Conservation (phyloP, 2,329 filamentous ascomycete species). For the Geosmithia putterillii region DNA sequence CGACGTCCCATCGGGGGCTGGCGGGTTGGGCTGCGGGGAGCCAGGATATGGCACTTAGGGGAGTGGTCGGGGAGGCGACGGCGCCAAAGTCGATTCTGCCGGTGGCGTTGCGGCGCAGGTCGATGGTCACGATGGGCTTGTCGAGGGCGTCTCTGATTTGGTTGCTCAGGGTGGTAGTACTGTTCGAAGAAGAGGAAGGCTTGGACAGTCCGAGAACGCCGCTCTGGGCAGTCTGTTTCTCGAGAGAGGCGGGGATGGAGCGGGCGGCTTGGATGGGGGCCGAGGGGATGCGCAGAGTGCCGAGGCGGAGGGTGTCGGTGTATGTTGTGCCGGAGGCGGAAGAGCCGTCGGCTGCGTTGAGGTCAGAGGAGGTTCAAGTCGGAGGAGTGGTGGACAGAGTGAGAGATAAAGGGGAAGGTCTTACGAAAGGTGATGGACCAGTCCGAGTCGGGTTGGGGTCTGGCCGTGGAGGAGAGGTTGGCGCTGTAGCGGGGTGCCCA, state of each 20-base stretch:
- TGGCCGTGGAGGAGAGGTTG: slow-evolving; percentile 29
- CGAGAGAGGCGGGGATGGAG: slow-evolving; percentile 27
- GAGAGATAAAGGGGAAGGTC: slow-evolving; percentile 29
- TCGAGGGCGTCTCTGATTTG: slow-evolving; percentile 32
- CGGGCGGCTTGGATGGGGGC: slow-evolving; percentile 37
- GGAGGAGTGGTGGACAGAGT: slow-evolving; percentile 29
- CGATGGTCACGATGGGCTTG: slow-evolving; percentile 32
- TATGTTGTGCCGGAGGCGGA: slow-evolving; percentile 35
- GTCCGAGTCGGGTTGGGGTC: slow-evolving; percentile 31
- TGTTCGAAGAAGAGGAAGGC: slow-evolving; percentile 27
- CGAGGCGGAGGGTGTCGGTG: slow-evolving; percentile 34
- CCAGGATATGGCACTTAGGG: slow-evolving; percentile 27
- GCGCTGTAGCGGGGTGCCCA: slow-evolving; percentile 29
- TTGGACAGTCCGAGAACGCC: slow-evolving; percentile 42
- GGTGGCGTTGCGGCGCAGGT: slow-evolving; percentile 32
- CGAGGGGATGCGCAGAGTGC: slow-evolving; percentile 26
- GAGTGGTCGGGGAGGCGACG: slow-evolving; percentile 14
- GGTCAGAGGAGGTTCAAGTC: neutral
- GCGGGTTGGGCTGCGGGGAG: slow-evolving; percentile 16
- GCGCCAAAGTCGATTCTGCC: slow-evolving; percentile 39
- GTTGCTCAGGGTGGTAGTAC: slow-evolving; percentile 26
- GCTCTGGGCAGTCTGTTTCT: slow-evolving; percentile 26
- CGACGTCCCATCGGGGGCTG: slow-evolving; percentile 25
- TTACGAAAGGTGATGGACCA: slow-evolving; percentile 38
- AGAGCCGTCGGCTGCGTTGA: slow-evolving; percentile 29